Evolutionary conservation across 129 eudicot species (phyloP), one percentile per base, ranked within the genome.

Genomic region (Saposhnikovia divaricata): DNA sequence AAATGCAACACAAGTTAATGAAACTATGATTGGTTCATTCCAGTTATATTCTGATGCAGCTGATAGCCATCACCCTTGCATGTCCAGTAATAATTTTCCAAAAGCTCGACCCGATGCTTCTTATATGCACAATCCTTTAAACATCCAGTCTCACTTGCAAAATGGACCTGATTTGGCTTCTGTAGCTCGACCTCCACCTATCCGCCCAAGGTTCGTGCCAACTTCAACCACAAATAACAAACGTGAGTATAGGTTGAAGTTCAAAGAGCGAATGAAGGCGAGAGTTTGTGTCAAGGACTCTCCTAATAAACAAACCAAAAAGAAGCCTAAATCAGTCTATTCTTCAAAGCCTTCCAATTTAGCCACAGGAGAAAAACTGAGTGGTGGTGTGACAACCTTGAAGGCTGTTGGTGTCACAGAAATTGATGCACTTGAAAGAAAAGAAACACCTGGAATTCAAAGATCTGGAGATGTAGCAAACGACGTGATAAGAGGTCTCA

Each of bases 261-360:
- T 74, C 53, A 77, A 78, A 77, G 74, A 79, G 74, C 18, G 48
- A 38, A 44, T 77, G 27, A 80, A 55, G 42, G 77, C 86, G 21
- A 79, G 79, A 38, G 11, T 75, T 37, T 11, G 83, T 15, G 28
- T 44, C 34, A 50, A 82, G 76, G 44, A 19, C 23, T 75, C 75
- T 50, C 59, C 12, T 5, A 27, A 44, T 57, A 80, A 46, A 48
- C 78, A 12, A 74, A 21, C 63, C 28, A 85, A 48, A 48, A 81
- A 81, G 82, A 79, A 77, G 69, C 42, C 72, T 61, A 43, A 72
- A 44, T 76, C 83, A 75, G 23, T 75, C 25, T 44, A 38, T 57
- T 57, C 75, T 68, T 38, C 34, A 2, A 51, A 73, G 80, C 80
- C 61, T 48, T 11, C 75, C 37, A 78, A 78, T 78, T 61, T 81